Evolutionary conservation across 106 monocot genomes (phyloP).

Genomic region (Dactylorhiza incarnata): DNA sequence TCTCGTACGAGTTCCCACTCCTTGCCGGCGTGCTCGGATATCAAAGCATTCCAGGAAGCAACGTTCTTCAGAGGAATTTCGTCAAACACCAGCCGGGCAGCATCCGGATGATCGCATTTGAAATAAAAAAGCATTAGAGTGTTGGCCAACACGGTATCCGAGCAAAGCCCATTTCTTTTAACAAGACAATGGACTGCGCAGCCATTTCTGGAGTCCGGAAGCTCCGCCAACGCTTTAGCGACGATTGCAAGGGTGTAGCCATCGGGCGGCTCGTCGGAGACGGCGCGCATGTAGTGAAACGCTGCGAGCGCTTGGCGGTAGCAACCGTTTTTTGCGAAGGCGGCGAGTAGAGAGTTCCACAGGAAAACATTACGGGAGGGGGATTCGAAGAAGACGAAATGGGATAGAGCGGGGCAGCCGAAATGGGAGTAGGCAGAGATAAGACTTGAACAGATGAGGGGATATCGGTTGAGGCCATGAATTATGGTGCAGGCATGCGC

Average conservation of each 20-base stretch:
- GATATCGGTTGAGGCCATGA: conserved; percentile 20
- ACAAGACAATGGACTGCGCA: conserved; percentile 30
- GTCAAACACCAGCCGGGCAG: conserved; percentile 56
- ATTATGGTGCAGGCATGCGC: conserved; percentile 19
- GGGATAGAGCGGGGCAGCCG: conserved; percentile 15
- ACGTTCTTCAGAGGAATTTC: conserved; percentile 52
- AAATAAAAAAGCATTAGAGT: conserved; percentile 40
- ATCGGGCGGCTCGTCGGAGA: conserved; percentile 23
- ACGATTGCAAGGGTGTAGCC: conserved; percentile 51
- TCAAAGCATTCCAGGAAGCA: conserved; percentile 58
- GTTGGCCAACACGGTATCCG: conserved; percentile 44
- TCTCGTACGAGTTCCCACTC: conserved; percentile 27
- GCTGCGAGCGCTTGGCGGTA: conserved; percentile 22
- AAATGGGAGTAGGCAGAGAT: conserved; percentile 40
- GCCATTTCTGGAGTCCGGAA: conserved; percentile 10
- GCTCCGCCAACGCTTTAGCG: conserved; percentile 31
- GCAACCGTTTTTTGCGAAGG: conserved; percentile 23
- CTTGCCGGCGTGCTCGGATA: conserved; percentile 12
- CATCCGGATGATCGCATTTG: background rate
- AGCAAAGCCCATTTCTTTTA: conserved; percentile 26
- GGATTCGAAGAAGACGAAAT: conserved; percentile 24
- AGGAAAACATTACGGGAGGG: conserved; percentile 15
- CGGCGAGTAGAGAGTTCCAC: conserved; percentile 50
- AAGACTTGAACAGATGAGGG: conserved; percentile 19
- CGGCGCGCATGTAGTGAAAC: conserved; percentile 14